These are phyloP conservation scores for Suhomyces prunicola DNA, from an alignment of 805 yeast genomes.

Conservation along the genomic window DNA sequence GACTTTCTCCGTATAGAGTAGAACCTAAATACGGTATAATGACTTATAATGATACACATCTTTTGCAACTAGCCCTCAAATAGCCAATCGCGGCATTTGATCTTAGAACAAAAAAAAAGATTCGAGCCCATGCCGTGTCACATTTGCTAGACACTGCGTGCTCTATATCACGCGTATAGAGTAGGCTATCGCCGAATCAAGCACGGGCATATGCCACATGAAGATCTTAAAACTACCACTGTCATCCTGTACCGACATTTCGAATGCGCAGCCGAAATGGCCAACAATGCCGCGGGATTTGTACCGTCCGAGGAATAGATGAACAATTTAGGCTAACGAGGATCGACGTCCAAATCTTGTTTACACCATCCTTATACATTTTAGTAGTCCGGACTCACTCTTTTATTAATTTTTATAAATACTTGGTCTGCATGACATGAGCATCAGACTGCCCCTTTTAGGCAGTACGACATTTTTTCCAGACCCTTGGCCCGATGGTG, in stretches of 20 bases:
- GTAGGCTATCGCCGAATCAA: background rate
- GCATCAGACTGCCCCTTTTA: background rate
- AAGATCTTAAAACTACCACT: background rate
- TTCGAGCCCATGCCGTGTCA: background rate
- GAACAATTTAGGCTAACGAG: background rate
- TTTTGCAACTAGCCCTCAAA: background rate
- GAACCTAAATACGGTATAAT: background rate
- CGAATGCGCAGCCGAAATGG: background rate
- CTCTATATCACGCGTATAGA: background rate
- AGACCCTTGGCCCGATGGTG: background rate
- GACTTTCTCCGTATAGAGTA: background rate
- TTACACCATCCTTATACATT: background rate
- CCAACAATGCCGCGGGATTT: background rate
- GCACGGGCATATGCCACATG: background rate
- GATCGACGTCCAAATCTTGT: background rate
- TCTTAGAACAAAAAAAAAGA: background rate
- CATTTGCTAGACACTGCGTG: background rate
- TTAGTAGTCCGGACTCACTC: background rate
- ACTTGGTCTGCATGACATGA: background rate
- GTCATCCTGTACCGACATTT: background rate
- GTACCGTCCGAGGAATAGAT: background rate
- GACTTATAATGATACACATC: background rate
- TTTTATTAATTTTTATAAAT: background rate
- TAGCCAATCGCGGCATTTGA: background rate
- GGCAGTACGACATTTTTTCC: background rate